Conservation (phyloP, 2,329 filamentous ascomycete genomes). For the Pyrenophora tritici-repentis region DNA sequence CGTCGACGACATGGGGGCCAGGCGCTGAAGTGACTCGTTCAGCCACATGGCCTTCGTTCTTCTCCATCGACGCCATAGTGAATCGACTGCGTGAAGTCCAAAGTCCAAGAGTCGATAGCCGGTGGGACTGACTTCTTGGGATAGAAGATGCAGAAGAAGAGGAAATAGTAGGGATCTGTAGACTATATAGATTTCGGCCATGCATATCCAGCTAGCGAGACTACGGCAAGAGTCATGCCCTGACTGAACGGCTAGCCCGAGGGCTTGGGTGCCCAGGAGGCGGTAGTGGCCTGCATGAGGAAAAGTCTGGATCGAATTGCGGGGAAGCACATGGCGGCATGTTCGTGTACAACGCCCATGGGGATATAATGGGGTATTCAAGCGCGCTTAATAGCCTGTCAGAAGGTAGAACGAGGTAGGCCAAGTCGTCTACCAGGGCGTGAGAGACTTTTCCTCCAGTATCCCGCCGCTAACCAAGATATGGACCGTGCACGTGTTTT, state of each 20-base stretch:
- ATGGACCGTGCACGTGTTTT: neutral
- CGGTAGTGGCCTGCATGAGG: constrained; percentile 18
- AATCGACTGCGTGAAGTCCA: constrained; percentile 1
- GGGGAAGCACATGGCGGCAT: constrained; percentile 23
- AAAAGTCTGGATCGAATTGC: constrained; percentile 20
- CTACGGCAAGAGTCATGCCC: constrained; percentile 7
- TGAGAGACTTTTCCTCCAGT: constrained; percentile 24
- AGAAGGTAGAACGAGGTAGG: constrained; percentile 2
- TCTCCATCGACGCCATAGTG: constrained; percentile 19
- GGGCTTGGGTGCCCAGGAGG: constrained; percentile 12
- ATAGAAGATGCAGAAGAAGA: neutral
- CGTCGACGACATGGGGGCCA: constrained; percentile 16
- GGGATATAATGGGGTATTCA: constrained; percentile 21
- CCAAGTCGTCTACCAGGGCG: constrained; percentile 4
- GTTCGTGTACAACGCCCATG: constrained; percentile 18
- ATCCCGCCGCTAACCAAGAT: constrained; percentile 21
- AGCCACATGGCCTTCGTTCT: constrained; percentile 26
- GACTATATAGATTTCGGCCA: constrained; percentile 14
- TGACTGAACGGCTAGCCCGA: constrained; percentile 18
- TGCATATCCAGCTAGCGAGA: neutral
- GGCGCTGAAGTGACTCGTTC: constrained; percentile 22
- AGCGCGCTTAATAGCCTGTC: constrained; percentile 16
- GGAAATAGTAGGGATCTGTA: constrained; percentile 5
- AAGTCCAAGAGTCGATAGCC: neutral
- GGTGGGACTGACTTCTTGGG: neutral